Percentiles rank a stretch among this genome's conserved stretches.
Evolutionary conservation across 768 basidiomycete genomes (phyloP).

Genomic region (Kwoniella bestiolae): DNA sequence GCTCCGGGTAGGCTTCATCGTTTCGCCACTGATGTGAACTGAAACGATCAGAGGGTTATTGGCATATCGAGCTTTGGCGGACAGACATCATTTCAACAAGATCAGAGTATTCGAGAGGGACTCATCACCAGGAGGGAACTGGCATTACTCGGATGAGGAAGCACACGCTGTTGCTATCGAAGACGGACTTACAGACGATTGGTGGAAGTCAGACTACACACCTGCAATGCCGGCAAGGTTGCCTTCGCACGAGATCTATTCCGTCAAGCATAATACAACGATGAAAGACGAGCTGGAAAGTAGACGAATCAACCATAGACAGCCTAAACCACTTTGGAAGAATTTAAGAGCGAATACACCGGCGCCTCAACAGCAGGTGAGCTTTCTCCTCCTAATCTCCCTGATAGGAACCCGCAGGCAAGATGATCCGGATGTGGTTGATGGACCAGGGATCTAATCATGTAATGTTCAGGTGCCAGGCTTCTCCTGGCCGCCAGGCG

Average conservation of each 20-base stretch:
- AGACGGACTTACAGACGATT: conserved; percentile 8
- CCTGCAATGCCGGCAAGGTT: conserved; percentile 5
- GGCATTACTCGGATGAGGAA: conserved; percentile 34
- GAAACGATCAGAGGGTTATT: conserved; percentile 19
- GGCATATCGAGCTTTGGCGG: conserved; percentile 14
- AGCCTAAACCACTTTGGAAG: conserved; percentile 33
- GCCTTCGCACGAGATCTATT: conserved; percentile 5
- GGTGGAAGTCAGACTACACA: conserved; percentile 30
- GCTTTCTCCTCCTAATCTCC: not conserved
- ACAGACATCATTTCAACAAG: conserved; percentile 10
- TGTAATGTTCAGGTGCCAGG: conserved; percentile 28
- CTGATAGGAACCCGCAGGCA: no score
- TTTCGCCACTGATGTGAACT: no score
- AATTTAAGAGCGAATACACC: conserved; percentile 28
- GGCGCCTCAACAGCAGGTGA: conserved; percentile 23
- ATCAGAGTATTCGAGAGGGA: conserved; percentile 38
- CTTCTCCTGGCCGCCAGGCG: conserved; percentile 26
- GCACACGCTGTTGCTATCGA: conserved; percentile 18
- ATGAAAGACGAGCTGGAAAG: conserved; percentile 11
- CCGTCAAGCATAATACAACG: not conserved
- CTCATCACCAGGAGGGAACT: conserved; percentile 34
- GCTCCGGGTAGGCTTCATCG: not conserved
- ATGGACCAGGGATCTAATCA: no score
- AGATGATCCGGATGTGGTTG: no score
- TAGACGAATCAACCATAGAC: conserved; percentile 10